These are phyloP conservation scores for Hanseniaspora valbyensis DNA, from an alignment of 805 yeast species.

Conservation along the genomic window DNA sequence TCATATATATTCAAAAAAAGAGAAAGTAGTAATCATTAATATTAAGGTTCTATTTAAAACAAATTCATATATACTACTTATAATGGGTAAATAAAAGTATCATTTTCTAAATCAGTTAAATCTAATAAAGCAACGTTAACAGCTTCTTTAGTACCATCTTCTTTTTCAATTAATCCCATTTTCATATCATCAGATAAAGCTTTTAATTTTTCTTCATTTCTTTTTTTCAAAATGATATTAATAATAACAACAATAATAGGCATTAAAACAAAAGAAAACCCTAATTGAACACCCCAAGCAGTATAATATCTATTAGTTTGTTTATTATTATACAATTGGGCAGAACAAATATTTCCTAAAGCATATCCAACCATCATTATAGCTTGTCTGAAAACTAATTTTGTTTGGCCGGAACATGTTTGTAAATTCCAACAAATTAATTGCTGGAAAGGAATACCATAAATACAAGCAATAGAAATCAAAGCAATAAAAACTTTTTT, in stretches of 20 bases:
- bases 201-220: constrained; percentile 35
- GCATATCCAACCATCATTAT: constrained; percentile 35
- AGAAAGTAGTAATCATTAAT: no score
- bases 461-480: constrained; percentile 37
- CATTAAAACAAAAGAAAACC: constrained; percentile 38
- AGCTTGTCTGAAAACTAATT: constrained; percentile 38
- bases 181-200: constrained; percentile 20
- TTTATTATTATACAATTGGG: constrained; percentile 43
- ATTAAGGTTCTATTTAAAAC: no score
- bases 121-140: constrained; percentile 36
- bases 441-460: constrained; percentile 35
- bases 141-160: constrained; percentile 25
- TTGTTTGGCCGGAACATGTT: constrained; percentile 40
- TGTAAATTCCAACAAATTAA: constrained; percentile 31
- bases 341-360: constrained; percentile 42
- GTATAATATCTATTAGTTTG: constrained; percentile 38
- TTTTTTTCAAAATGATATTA: constrained; percentile 34
- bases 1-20: not conserved
- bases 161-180: constrained; percentile 26
- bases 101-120: constrained; percentile 44
- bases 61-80: no score
- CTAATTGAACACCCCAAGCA: constrained; percentile 48
- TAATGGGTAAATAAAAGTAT: constrained; percentile 42
- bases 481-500: constrained; percentile 38
- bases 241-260: constrained; percentile 37